Evolutionary conservation across 352 stramenopile genomes (phyloP).

Genomic region (Pythium rhizo-oryzae): DNA sequence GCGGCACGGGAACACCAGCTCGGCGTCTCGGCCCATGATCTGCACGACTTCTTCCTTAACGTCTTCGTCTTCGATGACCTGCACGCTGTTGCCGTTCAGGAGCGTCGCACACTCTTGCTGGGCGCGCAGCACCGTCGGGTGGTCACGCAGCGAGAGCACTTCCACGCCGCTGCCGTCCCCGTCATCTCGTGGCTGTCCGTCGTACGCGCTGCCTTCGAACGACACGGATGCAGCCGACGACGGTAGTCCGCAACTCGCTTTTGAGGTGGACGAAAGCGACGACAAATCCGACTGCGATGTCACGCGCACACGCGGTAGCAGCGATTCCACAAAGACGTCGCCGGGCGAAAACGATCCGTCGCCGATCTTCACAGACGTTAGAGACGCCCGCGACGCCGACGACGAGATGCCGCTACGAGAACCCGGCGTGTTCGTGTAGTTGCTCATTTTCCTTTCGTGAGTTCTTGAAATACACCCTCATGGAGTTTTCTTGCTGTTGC

Average conservation of each 20-base stretch:
- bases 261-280: slow-evolving; percentile 8
- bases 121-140: slow-evolving; percentile 52
- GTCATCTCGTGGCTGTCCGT: not conserved
- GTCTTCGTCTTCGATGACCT: slow-evolving; percentile 68
- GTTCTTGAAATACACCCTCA: not conserved
- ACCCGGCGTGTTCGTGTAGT: not conserved
- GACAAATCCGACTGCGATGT: not conserved
- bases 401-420: slow-evolving; percentile 1
- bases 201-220: slow-evolving; percentile 4
- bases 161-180: slow-evolving; percentile 24
- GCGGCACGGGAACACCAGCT: slow-evolving; percentile 65
- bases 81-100: slow-evolving; percentile 69
- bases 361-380: slow-evolving; percentile 57
- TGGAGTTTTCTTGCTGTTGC: not conserved
- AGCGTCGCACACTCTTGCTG: slow-evolving; percentile 65
- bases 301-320: slow-evolving; percentile 44
- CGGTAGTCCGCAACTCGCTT: not conserved
- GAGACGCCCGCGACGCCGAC: slow-evolving; percentile 21
- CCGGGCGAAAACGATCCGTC: slow-evolving; percentile 57
- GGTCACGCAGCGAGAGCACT: slow-evolving; percentile 49
- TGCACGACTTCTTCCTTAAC: slow-evolving; percentile 83
- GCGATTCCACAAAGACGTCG: slow-evolving; percentile 56
- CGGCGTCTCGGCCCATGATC: slow-evolving; percentile 61
- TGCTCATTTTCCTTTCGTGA: not conserved
- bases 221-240: not conserved